A percentile compares a stretch with the other conserved stretches of the same genome.
These are phyloP conservation scores for Lindgomyces ingoldianus DNA, from an alignment of 495 filamentous ascomycete genomes.

Conservation along the genomic window DNA sequence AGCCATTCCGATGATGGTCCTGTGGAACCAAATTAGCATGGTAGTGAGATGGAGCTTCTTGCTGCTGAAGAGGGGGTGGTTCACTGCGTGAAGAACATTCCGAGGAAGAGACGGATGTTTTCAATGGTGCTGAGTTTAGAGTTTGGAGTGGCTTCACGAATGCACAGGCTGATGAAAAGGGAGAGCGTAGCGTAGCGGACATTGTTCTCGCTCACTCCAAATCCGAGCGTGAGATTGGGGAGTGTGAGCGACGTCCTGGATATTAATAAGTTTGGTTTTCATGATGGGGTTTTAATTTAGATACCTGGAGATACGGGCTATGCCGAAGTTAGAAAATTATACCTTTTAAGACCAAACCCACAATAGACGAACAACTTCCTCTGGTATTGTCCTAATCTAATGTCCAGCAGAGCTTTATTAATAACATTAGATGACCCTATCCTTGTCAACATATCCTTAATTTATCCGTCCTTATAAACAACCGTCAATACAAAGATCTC, in stretches of 20 bases:
- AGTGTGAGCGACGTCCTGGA: conserved; percentile 61
- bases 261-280: neutral
- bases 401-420: conserved; percentile 39
- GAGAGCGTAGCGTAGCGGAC: conserved; percentile 57
- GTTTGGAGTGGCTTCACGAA: conserved; percentile 61
- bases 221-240: conserved; percentile 54
- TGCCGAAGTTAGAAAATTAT: neutral
- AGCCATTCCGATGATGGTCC: conserved; percentile 38
- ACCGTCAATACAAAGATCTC: neutral
- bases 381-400: conserved; percentile 40
- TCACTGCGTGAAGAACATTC: conserved; percentile 63
- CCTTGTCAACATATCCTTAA: neutral
- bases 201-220: conserved; percentile 50
- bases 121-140: too few species aligned
- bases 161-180: conserved; percentile 57
- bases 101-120: conserved; percentile 56
- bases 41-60: conserved; percentile 9
- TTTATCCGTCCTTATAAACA: neutral
- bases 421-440: conserved; percentile 56
- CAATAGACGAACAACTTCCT: conserved; percentile 37
- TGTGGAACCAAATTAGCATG: neutral
- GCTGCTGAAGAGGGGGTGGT: conserved; percentile 54
- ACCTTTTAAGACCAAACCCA: conserved; percentile 38
- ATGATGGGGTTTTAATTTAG: neutral
- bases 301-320: neutral